Conservation (phyloP, 1,284 basidiomycete genomes). For the Rhodotorula sp. region DNA sequence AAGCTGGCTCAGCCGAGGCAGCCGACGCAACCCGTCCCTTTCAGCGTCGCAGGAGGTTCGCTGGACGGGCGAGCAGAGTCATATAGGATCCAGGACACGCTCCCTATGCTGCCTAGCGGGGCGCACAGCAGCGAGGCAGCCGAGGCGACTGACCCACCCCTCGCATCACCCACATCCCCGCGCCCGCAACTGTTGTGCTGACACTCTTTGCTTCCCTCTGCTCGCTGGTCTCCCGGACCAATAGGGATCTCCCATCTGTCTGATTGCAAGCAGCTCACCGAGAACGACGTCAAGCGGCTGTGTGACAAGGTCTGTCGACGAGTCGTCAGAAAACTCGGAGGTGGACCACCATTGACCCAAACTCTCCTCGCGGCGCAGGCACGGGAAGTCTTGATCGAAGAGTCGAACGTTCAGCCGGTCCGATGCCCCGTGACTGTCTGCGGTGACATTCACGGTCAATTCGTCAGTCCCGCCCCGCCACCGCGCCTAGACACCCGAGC, state of each 20-base stretch:
- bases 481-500: too few species aligned
- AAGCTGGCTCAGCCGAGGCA: background rate
- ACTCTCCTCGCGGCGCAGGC: conserved; percentile 59
- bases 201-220: background rate
- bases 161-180: too few species aligned
- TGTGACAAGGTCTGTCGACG: conserved; percentile 85
- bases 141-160: too few species aligned
- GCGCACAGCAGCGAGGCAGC: too few species aligned
- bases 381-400: conserved; percentile 94
- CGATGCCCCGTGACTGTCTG: conserved; percentile 96
- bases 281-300: conserved; percentile 93
- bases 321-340: background rate
- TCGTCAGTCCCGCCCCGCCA: conserved; percentile 64
- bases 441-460: conserved; percentile 99
- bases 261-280: conserved; percentile 96
- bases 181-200: background rate
- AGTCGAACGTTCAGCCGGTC: conserved; percentile 96
- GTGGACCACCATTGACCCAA: background rate
- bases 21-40: background rate
- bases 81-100: background rate
- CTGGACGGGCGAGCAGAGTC: background rate
- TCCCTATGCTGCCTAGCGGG: background rate
- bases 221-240: background rate
- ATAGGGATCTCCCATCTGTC: conserved; percentile 88
- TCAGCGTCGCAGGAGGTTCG: background rate